Conservation (phyloP, 768 basidiomycete genomes). For the Boletus speciosus region DNA sequence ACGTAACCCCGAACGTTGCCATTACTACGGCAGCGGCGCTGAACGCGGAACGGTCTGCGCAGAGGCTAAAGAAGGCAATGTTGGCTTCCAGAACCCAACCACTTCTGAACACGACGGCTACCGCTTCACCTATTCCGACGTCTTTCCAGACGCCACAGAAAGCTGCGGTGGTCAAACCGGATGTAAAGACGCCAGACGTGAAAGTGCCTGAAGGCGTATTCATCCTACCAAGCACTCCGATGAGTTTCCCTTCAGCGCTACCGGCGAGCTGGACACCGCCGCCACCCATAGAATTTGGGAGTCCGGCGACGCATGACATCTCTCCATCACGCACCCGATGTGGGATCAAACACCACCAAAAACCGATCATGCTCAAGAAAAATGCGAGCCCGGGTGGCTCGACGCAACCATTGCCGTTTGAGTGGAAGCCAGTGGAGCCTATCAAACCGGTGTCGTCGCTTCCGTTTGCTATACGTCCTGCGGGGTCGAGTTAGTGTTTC, state of each 20-base stretch:
- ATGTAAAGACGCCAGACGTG: background rate
- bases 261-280: slow-evolving; percentile 22
- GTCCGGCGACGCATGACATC: slow-evolving; percentile 9
- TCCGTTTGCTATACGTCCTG: slow-evolving; percentile 24
- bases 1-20: slow-evolving; percentile 63
- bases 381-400: background rate
- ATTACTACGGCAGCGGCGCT: slow-evolving; percentile 76
- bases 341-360: slow-evolving; percentile 33
- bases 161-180: slow-evolving; percentile 7
- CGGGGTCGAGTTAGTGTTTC: slow-evolving; percentile 11
- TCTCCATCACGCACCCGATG: slow-evolving; percentile 25
- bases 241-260: slow-evolving; percentile 23
- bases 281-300: slow-evolving; percentile 15
- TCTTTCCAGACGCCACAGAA: slow-evolving; percentile 32
- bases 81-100: slow-evolving; percentile 60
- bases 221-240: slow-evolving; percentile 16
- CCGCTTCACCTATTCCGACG: slow-evolving; percentile 13
- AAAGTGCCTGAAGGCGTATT: slow-evolving; percentile 1
- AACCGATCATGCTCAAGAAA: slow-evolving; percentile 33
- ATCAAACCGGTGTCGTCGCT: slow-evolving; percentile 21
- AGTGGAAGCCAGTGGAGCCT: slow-evolving; percentile 26
- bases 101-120: slow-evolving; percentile 57
- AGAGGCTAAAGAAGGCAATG: slow-evolving; percentile 65
- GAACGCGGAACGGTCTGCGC: slow-evolving; percentile 73
- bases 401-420: slow-evolving; percentile 13